Base-by-base conservation (phyloP, 2,329 filamentous ascomycete species). In the Setomelanomma holmii region DNA sequence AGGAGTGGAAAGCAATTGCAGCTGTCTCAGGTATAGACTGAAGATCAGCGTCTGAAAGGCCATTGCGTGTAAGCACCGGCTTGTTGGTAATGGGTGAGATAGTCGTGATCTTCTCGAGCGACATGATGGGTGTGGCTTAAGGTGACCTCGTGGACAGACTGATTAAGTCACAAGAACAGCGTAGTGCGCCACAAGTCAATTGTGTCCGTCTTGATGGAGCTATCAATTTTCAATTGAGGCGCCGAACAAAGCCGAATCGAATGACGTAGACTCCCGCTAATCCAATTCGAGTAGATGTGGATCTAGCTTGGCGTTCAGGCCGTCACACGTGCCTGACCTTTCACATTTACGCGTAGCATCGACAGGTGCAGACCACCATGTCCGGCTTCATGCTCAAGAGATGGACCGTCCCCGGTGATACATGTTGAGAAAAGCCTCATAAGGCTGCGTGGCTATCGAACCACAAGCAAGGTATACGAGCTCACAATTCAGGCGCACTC, bases 71-170 rank as follows among this genome's bases (percentile, higher is more conserved):
- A 61, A 96, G 76, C 74, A 98, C 86, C 50, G 89, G 82, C 79
- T 93, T 86, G 77, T 95, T 93, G 61, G 92, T 97, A 59, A 86
- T 89, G 50, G 93, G 93, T 3, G 93, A 98, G 76, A 97, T 93
- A 61, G 93, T 97, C 24, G 80, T 86, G 66, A 88, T 80, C 34
- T 78, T 83, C 73, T 86, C 84, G 35, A 78, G 68, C 35, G 80
- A 79, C 82, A 85, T 81, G 61, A 36, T 41, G 58, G 24, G 49
- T 19, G 45, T 49, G 42, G 43, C 38, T 43, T 36, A 36, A 45
- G 22, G 17, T 56, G 42, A 51, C 46, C 43, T 52, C 20, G 35
- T 39, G 17, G 30, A 41, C 66, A 56, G 39, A 61, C 65, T 60
- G 53, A 64, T 60, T 55, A 39, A 40, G 42, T 47, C 45, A 47